Base-by-base conservation (phyloP, 108 stramenopile genomes). In the Fragilaria radians region DNA sequence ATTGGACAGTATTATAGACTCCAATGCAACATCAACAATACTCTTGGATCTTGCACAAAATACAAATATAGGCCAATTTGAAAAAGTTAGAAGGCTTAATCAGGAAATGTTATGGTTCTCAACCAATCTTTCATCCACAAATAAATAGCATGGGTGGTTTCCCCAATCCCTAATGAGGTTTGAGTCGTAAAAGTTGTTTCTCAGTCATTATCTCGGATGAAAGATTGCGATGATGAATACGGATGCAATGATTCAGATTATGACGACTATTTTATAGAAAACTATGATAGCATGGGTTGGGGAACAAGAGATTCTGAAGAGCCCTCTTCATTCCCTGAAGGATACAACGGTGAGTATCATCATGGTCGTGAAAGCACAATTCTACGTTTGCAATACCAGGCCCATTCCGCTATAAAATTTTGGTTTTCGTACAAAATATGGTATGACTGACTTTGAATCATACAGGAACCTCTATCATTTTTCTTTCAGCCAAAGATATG, bases 401-500 rank as follows among this genome's bases (percentile, higher is more conserved):
- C 7, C 36, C 36, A 11, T 42, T 42, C 11, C 14, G 36, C 14
- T 42, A 14, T 42, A 7, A 11, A 7, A 14, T 11, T 42, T 42
- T 14, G 11, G 7, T 14, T 42, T 42, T 7, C 36, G 7, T 7
- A 11, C 14, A 11, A 14, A 7, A 11, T 7, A 42, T 42, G 14
- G 7, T 42, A 14, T 42, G 7, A 14, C 36, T 42, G 36, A 42
- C 36, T 42, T 42, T 42, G 11, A 42, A 7, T 42, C 36, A 11
- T 14, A 7, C 22, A 52, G 52, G 22, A 47, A 34, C 68, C 11
- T 73, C 73, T 34, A 89, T 93, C 62, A 82, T 74, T 31, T 88
- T 94, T 65, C 68, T 85, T 26, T 68, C 78, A 17, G 67, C 85
- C 18, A 61, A 74, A 27, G 85, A 90, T 18, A 54, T 94, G 27